Conservation (phyloP, 2,329 filamentous ascomycete genomes). For the Colletotrichum limetticola region DNA sequence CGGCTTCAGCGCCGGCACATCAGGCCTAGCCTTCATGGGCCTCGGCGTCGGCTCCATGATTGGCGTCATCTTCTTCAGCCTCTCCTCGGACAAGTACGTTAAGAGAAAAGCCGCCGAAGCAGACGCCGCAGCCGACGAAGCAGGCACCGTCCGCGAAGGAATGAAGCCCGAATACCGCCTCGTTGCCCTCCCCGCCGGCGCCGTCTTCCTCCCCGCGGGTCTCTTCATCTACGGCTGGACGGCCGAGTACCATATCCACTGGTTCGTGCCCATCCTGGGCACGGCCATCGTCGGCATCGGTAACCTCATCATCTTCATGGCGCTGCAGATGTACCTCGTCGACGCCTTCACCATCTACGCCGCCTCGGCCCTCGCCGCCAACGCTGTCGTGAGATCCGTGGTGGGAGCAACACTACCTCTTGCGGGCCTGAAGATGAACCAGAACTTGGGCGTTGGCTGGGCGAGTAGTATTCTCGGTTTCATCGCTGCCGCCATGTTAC, state of each 20-base stretch:
- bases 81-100: constrained; percentile 28
- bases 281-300: constrained; percentile 60
- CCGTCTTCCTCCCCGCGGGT: constrained; percentile 36
- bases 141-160: neutral
- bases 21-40: constrained; percentile 31
- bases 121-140: constrained; percentile 12
- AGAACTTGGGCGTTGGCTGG: constrained; percentile 36
- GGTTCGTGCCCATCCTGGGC: constrained; percentile 66
- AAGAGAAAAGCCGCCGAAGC: constrained; percentile 26
- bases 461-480: constrained; percentile 44
- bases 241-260: constrained; percentile 63
- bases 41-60: constrained; percentile 31
- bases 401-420: constrained; percentile 36
- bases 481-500: constrained; percentile 56
- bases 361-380: constrained; percentile 69
- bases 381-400: constrained; percentile 66
- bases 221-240: constrained; percentile 43
- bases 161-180: constrained; percentile 40
- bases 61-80: constrained; percentile 29
- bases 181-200: neutral
- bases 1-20: constrained; percentile 44
- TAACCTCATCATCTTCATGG: constrained; percentile 60
- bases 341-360: constrained; percentile 64
- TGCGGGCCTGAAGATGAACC: constrained; percentile 33
- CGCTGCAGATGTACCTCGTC: constrained; percentile 71